phyloP scores from a whole-genome alignment of 495 filamentous ascomycete genomes.

The Recurvomyces mirabilis region DNA sequence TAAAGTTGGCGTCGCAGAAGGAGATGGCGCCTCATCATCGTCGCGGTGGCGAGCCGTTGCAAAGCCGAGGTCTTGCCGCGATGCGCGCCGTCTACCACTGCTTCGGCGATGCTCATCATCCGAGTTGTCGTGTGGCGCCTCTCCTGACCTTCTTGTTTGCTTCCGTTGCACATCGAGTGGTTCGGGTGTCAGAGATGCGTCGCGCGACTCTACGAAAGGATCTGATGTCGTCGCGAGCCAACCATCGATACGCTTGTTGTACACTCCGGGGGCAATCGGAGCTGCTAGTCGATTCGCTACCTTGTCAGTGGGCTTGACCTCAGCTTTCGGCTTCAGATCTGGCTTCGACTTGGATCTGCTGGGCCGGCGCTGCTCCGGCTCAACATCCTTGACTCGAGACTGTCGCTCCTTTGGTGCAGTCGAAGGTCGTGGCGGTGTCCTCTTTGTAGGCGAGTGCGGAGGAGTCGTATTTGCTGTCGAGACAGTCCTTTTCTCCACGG shows the following conservation, averaged over 20 bases:
- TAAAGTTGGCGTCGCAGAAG: conserved; percentile 17
- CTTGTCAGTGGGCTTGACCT: conserved; percentile 7
- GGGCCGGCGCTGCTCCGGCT: not conserved
- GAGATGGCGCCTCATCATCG: conserved; percentile 2
- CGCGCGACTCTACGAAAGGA: conserved; percentile 25
- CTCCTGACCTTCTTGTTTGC: conserved; percentile 4
- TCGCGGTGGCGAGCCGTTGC: not conserved
- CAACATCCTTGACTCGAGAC: not conserved
- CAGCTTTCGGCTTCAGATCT: not conserved
- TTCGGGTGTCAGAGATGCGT: conserved; percentile 10
- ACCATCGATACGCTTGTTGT: conserved; percentile 29
- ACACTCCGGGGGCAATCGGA: conserved; percentile 6
- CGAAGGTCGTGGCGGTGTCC: not conserved
- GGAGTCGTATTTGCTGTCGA: too few relatives aligned
- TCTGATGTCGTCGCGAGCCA: conserved; percentile 29
- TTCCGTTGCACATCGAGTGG: conserved; percentile 15
- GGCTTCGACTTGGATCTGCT: conserved; percentile 8
- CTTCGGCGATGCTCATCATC: conserved; percentile 1
- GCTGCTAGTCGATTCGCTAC: too few relatives aligned
- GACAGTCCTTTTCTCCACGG: too few relatives aligned
- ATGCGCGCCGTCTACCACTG: conserved; percentile 5
- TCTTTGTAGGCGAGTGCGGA: conserved; percentile 4
- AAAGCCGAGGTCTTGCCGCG: too few relatives aligned
- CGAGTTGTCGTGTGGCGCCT: not conserved
- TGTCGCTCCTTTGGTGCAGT: conserved; percentile 8